phyloP scores from a whole-genome alignment of 108 stramenopile genomes.

The Skeletonema grethae region DNA sequence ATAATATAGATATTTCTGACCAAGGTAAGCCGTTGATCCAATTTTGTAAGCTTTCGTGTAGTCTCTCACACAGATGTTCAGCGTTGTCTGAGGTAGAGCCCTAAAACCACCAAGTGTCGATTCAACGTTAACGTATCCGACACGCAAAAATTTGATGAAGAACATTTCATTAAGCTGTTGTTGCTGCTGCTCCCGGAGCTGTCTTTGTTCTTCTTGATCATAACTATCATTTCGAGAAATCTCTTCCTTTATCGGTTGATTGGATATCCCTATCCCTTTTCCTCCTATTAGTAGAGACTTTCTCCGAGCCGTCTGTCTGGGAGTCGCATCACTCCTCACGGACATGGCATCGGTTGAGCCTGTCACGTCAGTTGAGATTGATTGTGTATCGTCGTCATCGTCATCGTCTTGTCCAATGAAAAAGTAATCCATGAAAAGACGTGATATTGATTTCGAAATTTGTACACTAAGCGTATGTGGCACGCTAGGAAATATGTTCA shows the following conservation, averaged over 20 bases:
- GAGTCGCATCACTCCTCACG: conserved; percentile 15
- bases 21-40: conserved; percentile 38
- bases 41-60: conserved; percentile 53
- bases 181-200: background rate
- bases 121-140: conserved; percentile 47
- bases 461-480: conserved; percentile 42
- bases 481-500: conserved; percentile 53
- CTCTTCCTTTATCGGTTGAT: background rate
- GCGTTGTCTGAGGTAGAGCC: conserved; percentile 28
- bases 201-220: conserved; percentile 5
- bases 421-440: conserved; percentile 48
- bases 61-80: conserved; percentile 47
- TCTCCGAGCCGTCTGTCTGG: conserved; percentile 18
- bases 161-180: conserved; percentile 22
- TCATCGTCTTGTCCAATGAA: conserved; percentile 37
- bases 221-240: conserved; percentile 9
- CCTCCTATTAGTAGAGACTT: conserved; percentile 41
- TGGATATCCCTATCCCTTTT: conserved; percentile 26
- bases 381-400: conserved; percentile 18
- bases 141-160: conserved; percentile 56
- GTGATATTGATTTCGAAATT: conserved; percentile 49
- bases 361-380: conserved; percentile 24
- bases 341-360: conserved; percentile 30
- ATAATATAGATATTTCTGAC: conserved; percentile 46
- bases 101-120: conserved; percentile 47